phyloP scores from a whole-genome alignment of 495 filamentous ascomycete genomes.

The Geoglossum glabrum region DNA sequence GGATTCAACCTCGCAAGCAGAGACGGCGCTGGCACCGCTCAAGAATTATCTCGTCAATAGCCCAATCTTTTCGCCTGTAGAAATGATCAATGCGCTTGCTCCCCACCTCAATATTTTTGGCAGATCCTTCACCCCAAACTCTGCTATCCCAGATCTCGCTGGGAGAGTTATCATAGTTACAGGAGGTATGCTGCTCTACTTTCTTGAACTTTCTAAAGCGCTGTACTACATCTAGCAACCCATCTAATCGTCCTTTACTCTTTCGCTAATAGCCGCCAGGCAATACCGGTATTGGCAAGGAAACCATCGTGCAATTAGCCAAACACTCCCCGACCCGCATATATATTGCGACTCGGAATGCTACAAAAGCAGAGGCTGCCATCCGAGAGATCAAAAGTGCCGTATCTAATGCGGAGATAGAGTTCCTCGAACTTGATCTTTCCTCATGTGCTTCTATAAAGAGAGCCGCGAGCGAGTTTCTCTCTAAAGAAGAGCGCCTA shows the following conservation, averaged over 20 bases:
- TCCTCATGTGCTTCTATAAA: constrained; percentile 31
- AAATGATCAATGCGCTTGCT: background rate
- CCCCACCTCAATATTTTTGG: background rate
- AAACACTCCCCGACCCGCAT: constrained; percentile 39
- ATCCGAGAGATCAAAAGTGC: constrained; percentile 27
- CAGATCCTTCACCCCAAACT: constrained; percentile 21
- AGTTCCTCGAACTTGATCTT: constrained; percentile 30
- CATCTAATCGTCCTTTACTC: constrained; percentile 2
- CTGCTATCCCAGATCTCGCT: constrained; percentile 33
- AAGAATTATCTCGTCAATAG: background rate
- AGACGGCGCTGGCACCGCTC: background rate
- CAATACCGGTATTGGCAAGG: constrained; percentile 46
- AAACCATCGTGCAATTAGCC: constrained; percentile 39
- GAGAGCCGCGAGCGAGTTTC: constrained; percentile 26
- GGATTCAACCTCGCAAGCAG: background rate
- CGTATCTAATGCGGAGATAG: constrained; percentile 26
- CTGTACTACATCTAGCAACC: background rate
- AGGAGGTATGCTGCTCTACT: constrained; percentile 24
- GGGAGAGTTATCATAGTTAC: constrained; percentile 43
- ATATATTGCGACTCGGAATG: constrained; percentile 39
- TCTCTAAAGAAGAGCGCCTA: constrained; percentile 21
- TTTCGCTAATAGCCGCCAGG: constrained; percentile 20
- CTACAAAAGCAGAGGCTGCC: constrained; percentile 28
- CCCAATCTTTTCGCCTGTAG: background rate
- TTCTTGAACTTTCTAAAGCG: background rate